Evolutionary conservation across 2,329 filamentous ascomycete genomes (phyloP).

Genomic region (Cercospora berteroae): DNA sequence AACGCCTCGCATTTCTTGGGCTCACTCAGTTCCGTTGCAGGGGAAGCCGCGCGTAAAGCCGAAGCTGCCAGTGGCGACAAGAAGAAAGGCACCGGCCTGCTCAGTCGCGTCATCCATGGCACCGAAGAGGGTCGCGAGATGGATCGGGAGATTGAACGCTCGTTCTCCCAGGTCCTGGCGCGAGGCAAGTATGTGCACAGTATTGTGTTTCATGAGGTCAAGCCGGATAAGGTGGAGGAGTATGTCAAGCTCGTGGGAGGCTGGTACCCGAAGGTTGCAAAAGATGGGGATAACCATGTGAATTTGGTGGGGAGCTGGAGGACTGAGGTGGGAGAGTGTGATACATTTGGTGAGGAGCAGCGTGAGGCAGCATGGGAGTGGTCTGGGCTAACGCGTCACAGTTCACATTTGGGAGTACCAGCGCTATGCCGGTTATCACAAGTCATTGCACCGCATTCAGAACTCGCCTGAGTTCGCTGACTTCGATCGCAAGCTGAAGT

Average conservation of each 20-base stretch:
- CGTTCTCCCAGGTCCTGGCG: conserved; percentile 91
- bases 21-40: conserved; percentile 58
- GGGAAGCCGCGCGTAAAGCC: conserved; percentile 57
- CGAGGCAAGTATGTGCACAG: conserved; percentile 98
- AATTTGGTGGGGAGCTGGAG: conserved; percentile 97
- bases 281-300: conserved; percentile 83
- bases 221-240: conserved; percentile 92
- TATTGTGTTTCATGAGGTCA: conserved; percentile 93
- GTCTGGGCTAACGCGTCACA: conserved; percentile 42
- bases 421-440: conserved; percentile 92
- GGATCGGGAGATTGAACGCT: conserved; percentile 92
- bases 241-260: conserved; percentile 84
- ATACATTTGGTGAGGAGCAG: conserved; percentile 78
- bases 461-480: conserved; percentile 77
- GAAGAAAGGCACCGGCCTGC: conserved; percentile 49
- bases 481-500: conserved; percentile 81
- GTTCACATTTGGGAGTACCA: conserved; percentile 99
- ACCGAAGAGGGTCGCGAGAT: conserved; percentile 93
- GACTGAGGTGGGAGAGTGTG: conserved; percentile 94
- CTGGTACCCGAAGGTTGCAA: conserved; percentile 91
- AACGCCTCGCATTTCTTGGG: conserved; percentile 47
- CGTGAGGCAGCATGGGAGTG: neutral
- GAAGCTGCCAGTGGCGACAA: conserved; percentile 65
- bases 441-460: conserved; percentile 81
- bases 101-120: conserved; percentile 91